A percentile compares a stretch with the other conserved stretches of the same genome.
These are phyloP conservation scores for Cordia subcordata DNA, from an alignment of 257 asterid species.

Conservation along the genomic window DNA sequence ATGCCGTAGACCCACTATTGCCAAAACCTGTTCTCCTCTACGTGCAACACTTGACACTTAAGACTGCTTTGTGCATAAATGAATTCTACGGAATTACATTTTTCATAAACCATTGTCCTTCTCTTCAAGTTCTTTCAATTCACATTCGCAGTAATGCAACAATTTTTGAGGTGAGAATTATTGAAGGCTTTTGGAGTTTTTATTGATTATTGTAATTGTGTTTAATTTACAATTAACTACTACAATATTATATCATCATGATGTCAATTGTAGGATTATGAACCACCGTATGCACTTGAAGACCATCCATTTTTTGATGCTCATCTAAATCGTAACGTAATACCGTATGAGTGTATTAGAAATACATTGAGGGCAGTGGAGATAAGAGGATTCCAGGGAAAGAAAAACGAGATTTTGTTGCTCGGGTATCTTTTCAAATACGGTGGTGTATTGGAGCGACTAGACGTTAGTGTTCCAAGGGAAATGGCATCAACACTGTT, in stretches of 20 bases:
- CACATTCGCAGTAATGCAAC: conserved; percentile 7
- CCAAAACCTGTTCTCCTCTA: conserved; percentile 7
- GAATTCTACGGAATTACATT: conserved; percentile 29
- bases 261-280: conserved; percentile 13
- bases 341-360: conserved; percentile 2
- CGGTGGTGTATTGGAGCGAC: background rate
- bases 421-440: conserved; percentile 14
- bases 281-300: background rate
- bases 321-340: fast-evolving
- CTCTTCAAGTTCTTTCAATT: conserved; percentile 17
- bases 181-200: too few species aligned
- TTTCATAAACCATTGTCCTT: conserved; percentile 24
- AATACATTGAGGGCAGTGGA: conserved; percentile 10
- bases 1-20: background rate
- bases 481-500: conserved; percentile 10
- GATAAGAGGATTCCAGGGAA: conserved; percentile 23
- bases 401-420: conserved; percentile 6
- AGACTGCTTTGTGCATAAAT: conserved; percentile 9
- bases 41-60: conserved; percentile 15
- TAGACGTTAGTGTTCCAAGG: conserved; percentile 10
- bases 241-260: too few species aligned
- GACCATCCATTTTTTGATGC: conserved; percentile 14
- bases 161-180: conserved; percentile 11
- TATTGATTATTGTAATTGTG: too few species aligned
- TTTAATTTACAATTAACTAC: too few species aligned